These are phyloP conservation scores for Dillenia suffruticosa DNA, from an alignment of 164 flowering plant genomes.

Conservation along the genomic window DNA sequence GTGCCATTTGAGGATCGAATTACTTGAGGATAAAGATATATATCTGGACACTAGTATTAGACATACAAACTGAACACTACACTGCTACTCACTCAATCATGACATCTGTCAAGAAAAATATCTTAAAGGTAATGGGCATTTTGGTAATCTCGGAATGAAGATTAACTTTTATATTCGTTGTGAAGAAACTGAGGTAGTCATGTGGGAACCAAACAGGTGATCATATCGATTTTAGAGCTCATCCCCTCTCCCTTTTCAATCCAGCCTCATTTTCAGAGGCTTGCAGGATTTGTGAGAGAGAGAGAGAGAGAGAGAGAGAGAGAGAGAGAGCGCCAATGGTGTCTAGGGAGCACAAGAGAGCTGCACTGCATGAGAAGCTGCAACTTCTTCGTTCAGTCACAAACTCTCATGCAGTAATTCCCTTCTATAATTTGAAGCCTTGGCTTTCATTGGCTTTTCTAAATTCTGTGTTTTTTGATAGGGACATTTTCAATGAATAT, in stretches of 20 bases:
- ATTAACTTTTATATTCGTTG: conserved; percentile 11
- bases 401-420: conserved; percentile 82
- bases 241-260: conserved; percentile 23
- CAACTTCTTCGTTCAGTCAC: conserved; percentile 91
- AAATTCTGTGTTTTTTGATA: background rate
- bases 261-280: conserved; percentile 9
- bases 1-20: too few relatives aligned
- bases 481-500: too few relatives aligned
- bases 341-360: conserved; percentile 75
- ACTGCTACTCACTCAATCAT: too few relatives aligned
- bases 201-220: conserved; percentile 32
- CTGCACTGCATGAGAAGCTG: conserved; percentile 78
- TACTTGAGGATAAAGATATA: too few relatives aligned
- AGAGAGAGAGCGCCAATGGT: conserved; percentile 39
- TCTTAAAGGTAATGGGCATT: conserved; percentile 12
- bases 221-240: conserved; percentile 41
- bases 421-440: conserved; percentile 7
- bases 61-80: too few relatives aligned
- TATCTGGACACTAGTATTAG: too few relatives aligned
- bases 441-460: conserved; percentile 10
- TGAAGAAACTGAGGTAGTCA: conserved; percentile 40
- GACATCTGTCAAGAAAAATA: too few relatives aligned
- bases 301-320: conserved; percentile 7
- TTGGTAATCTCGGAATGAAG: conserved; percentile 10
- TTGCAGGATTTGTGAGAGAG: conserved; percentile 1